phyloP scores from a whole-genome alignment of 2,329 filamentous ascomycete genomes.

The Aspergillus sp. region DNA sequence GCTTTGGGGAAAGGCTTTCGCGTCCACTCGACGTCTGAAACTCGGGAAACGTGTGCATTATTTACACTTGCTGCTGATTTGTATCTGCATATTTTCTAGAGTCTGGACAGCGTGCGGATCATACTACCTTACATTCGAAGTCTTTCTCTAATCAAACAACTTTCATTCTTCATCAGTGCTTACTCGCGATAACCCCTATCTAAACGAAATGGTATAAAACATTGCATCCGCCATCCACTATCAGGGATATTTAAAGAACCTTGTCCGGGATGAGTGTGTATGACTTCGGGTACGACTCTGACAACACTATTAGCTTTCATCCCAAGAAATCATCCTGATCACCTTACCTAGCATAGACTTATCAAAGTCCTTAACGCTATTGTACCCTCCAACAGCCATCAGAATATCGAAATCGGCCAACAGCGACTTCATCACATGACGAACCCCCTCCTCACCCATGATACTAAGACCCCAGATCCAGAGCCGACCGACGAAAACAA shows the following conservation, averaged over 20 bases:
- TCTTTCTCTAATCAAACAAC: conserved; percentile 7
- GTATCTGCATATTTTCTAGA: neutral
- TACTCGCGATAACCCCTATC: neutral
- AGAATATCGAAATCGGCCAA: conserved; percentile 64
- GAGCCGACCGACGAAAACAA: conserved; percentile 62
- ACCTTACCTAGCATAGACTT: conserved; percentile 36
- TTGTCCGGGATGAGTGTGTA: conserved; percentile 43
- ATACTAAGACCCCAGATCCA: conserved; percentile 63
- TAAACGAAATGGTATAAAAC: neutral
- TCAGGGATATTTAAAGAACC: conserved; percentile 15
- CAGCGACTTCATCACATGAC: conserved; percentile 63
- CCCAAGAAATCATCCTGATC: neutral
- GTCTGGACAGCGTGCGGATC: neutral
- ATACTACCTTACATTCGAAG: neutral
- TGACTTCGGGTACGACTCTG: conserved; percentile 48
- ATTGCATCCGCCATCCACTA: neutral
- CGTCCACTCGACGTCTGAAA: neutral
- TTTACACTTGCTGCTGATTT: neutral
- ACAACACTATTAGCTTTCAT: conserved; percentile 1
- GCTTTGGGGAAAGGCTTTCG: neutral
- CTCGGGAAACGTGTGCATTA: neutral
- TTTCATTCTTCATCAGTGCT: neutral
- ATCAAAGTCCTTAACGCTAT: conserved; percentile 55
- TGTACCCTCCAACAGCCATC: conserved; percentile 61
- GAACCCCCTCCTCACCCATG: conserved; percentile 61